A percentile compares a stretch with the other conserved stretches of the same genome.
phyloP scores from a whole-genome alignment of 2,329 filamentous ascomycete species.

The Botrytis porri region DNA sequence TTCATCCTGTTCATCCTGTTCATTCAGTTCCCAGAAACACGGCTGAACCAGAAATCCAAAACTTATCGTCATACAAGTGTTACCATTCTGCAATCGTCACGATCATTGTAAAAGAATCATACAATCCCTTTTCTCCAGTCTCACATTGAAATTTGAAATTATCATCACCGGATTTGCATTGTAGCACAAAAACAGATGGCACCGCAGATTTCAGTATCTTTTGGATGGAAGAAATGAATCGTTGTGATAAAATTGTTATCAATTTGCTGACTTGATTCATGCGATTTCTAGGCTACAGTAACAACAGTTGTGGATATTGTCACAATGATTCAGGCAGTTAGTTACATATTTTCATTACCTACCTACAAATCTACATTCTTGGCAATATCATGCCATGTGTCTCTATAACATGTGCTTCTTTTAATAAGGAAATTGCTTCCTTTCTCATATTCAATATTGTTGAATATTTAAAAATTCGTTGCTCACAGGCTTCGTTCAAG shows the following conservation, averaged over 20 bases:
- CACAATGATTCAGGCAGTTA: constrained; percentile 35
- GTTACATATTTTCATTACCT: constrained; percentile 23
- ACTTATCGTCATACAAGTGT: constrained; percentile 2
- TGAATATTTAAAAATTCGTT: background rate
- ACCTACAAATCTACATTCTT: background rate
- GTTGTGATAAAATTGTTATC: constrained; percentile 5
- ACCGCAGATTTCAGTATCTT: constrained; percentile 13
- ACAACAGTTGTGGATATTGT: constrained; percentile 36
- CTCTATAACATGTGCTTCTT: background rate
- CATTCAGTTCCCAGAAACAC: constrained; percentile 6
- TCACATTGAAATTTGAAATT: background rate
- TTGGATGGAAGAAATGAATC: background rate
- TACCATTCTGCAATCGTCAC: background rate
- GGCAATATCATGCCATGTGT: background rate
- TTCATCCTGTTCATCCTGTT: background rate
- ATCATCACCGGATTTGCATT: background rate
- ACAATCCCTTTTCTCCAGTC: constrained; percentile 1
- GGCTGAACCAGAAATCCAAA: constrained; percentile 9
- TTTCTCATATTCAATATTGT: background rate
- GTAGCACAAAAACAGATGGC: background rate
- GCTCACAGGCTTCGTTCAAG: background rate
- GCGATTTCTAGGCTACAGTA: constrained; percentile 32
- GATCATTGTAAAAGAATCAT: background rate
- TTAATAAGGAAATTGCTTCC: background rate
- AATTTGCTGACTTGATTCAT: constrained; percentile 13